phyloP scores from a whole-genome alignment of 176 grass and related monocot genomes.

The Aegilops longissima region DNA sequence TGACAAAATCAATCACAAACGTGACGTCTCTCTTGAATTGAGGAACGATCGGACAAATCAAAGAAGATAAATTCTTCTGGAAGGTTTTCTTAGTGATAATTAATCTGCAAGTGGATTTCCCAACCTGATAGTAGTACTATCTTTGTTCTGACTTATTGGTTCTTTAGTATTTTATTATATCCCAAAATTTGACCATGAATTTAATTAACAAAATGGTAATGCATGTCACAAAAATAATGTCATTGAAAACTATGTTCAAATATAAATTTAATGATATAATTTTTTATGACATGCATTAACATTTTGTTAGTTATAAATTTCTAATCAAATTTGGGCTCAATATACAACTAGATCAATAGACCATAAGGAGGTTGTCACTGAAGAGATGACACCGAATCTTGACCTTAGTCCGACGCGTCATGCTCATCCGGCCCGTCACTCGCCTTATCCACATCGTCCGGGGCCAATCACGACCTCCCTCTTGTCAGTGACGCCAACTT shows the following conservation, averaged over 20 bases:
- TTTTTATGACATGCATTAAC: too few species aligned
- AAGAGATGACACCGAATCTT: neutral
- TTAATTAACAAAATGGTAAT: too few species aligned
- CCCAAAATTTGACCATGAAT: too few species aligned
- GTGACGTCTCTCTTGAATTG: neutral
- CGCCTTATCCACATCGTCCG: slow-evolving; percentile 29
- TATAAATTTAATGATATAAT: too few species aligned
- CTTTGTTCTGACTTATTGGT: too few species aligned
- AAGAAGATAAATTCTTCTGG: neutral
- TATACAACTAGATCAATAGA: too few species aligned
- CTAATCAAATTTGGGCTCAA: too few species aligned
- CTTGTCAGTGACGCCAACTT: neutral
- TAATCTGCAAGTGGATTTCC: neutral
- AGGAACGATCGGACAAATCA: neutral
- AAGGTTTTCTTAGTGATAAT: neutral
- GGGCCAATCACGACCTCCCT: neutral
- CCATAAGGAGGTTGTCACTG: too few species aligned
- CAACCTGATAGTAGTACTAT: neutral
- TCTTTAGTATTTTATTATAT: too few species aligned
- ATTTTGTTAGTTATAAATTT: too few species aligned
- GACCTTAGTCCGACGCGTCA: slow-evolving; percentile 33
- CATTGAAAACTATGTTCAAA: too few species aligned
- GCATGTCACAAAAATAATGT: too few species aligned
- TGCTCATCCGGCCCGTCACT: slow-evolving; percentile 26
- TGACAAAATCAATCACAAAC: neutral